These are phyloP conservation scores for Epichloe typhina DNA, from an alignment of 2,329 filamentous ascomycete species.

Conservation along the genomic window DNA sequence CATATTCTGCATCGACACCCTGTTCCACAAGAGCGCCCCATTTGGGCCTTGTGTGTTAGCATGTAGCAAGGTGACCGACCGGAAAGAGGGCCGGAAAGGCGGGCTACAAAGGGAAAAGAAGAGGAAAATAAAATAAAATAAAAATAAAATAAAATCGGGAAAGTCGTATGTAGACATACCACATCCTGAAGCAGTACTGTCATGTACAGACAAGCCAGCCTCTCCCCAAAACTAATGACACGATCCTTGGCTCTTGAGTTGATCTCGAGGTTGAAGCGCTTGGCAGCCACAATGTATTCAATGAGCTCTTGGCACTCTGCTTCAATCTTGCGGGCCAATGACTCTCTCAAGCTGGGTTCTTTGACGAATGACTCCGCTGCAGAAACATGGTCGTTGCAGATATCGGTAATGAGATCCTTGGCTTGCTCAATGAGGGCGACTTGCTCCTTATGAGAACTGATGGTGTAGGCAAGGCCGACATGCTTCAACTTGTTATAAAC, in stretches of 20 bases:
- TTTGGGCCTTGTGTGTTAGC: conserved; percentile 1
- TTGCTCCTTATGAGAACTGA: conserved; percentile 39
- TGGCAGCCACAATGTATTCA: conserved; percentile 55
- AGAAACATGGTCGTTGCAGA: conserved; percentile 68
- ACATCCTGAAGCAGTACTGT: conserved; percentile 67
- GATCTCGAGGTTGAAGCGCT: conserved; percentile 59
- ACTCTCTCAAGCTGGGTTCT: conserved; percentile 40
- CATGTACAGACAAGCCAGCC: conserved; percentile 88
- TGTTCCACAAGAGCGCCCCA: conserved; percentile 20
- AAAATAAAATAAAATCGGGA: not conserved
- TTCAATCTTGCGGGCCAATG: conserved; percentile 54
- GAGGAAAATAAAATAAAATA: not conserved
- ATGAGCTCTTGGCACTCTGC: conserved; percentile 68
- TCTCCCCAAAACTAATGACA: conserved; percentile 91
- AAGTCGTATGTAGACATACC: conserved; percentile 21
- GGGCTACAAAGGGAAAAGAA: not conserved
- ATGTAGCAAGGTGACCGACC: not conserved
- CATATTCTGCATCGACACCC: conserved; percentile 75
- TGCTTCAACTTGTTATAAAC: conserved; percentile 44
- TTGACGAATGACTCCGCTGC: conserved; percentile 53
- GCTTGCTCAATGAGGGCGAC: conserved; percentile 48
- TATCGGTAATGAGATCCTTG: conserved; percentile 62
- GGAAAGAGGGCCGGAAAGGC: not conserved
- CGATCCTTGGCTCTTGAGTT: conserved; percentile 70
- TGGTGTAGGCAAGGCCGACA: conserved; percentile 32